Conservation (phyloP, 2,329 filamentous ascomycete species). For the Verticillium klebahnii region DNA sequence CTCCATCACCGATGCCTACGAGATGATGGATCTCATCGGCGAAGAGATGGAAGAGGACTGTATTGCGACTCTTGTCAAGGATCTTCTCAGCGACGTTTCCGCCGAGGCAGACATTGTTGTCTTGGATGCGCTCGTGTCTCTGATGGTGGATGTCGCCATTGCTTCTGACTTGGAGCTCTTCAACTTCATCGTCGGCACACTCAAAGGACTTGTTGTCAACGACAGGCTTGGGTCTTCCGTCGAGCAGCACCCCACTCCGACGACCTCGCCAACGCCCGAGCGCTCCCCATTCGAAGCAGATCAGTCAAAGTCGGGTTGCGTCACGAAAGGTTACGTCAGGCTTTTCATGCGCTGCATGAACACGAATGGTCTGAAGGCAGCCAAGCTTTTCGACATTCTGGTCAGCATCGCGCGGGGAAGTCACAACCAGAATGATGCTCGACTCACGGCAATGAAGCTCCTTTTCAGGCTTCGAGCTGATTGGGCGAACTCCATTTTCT, state of each 20-base stretch:
- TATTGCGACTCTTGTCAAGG: constrained; percentile 54
- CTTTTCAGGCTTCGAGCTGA: constrained; percentile 82
- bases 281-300: constrained; percentile 17
- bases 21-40: constrained; percentile 50
- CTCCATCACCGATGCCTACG: constrained; percentile 54
- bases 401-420: constrained; percentile 58
- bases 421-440: constrained; percentile 61
- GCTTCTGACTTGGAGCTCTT: constrained; percentile 56
- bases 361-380: constrained; percentile 58
- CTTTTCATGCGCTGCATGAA: constrained; percentile 75
- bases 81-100: constrained; percentile 56
- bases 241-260: constrained; percentile 18
- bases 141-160: constrained; percentile 61
- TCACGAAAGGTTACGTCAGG: constrained; percentile 64
- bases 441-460: constrained; percentile 70
- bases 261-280: constrained; percentile 19
- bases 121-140: constrained; percentile 59
- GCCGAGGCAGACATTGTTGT: constrained; percentile 61
- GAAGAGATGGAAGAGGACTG: constrained; percentile 53
- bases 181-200: constrained; percentile 48
- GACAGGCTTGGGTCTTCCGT: constrained; percentile 42
- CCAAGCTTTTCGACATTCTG: constrained; percentile 57
- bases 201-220: constrained; percentile 45
- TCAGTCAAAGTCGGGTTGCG: constrained; percentile 63
- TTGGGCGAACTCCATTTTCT: constrained; percentile 69